These are phyloP conservation scores for Hyphopichia khmerensis DNA, from an alignment of 1,139 yeast species.

Conservation along the genomic window DNA sequence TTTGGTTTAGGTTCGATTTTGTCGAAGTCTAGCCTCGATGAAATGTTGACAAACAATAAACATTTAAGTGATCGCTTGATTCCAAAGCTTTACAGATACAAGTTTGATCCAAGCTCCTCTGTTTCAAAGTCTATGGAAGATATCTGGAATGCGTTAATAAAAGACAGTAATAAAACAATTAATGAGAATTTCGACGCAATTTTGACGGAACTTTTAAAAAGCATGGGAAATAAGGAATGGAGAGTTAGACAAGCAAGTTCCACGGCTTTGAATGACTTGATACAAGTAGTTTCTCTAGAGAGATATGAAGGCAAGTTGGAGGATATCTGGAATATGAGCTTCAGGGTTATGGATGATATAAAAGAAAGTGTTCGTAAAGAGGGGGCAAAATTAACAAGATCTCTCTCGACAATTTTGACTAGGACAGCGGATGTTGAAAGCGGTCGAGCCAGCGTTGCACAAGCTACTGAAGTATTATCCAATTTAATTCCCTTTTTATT, in stretches of 20 bases:
- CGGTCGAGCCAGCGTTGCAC: conserved; percentile 18
- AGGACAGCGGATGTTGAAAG: conserved; percentile 48
- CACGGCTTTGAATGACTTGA: conserved; percentile 66
- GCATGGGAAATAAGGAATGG: conserved; percentile 90
- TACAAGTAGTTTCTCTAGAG: conserved; percentile 59
- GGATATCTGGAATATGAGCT: conserved; percentile 83
- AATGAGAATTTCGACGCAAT: conserved; percentile 56
- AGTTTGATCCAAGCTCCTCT: conserved; percentile 76
- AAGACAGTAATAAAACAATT: conserved; percentile 58
- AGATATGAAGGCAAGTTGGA: conserved; percentile 56
- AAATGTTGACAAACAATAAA: conserved; percentile 55
- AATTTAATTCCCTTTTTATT: conserved; percentile 75
- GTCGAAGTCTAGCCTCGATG: conserved; percentile 73
- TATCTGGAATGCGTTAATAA: conserved; percentile 77
- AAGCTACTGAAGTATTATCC: conserved; percentile 52
- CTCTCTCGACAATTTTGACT: conserved; percentile 63
- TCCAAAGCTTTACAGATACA: conserved; percentile 80
- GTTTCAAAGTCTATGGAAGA: conserved; percentile 85
- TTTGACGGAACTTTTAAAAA: conserved; percentile 59
- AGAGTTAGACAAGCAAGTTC: conserved; percentile 90
- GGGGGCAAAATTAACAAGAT: conserved; percentile 67
- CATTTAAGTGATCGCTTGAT: conserved; percentile 59
- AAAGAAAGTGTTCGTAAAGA: conserved; percentile 90
- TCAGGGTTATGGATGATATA: conserved; percentile 89
- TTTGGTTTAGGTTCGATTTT: conserved; percentile 87